Conservation (phyloP, 768 basidiomycete genomes). For the Leccinum sublutescens region DNA sequence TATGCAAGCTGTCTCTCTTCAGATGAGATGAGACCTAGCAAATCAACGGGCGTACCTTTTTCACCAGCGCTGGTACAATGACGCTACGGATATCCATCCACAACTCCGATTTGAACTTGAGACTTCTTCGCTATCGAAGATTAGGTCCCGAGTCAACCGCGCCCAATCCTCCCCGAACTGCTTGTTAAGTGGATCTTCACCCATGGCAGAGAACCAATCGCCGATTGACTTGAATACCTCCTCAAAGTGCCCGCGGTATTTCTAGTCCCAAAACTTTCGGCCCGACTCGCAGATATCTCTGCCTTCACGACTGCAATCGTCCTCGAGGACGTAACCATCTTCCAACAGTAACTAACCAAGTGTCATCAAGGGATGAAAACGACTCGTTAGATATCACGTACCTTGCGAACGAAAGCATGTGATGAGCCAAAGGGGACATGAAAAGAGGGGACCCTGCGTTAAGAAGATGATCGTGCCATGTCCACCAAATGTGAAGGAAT, state of each 20-base stretch:
- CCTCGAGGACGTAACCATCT: constrained; percentile 83
- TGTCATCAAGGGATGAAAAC: not conserved
- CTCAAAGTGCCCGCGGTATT: constrained; percentile 78
- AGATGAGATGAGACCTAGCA: not conserved
- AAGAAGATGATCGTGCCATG: too few species aligned
- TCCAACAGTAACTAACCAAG: constrained; percentile 63
- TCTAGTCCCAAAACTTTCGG: constrained; percentile 71
- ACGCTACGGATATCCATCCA: constrained; percentile 87
- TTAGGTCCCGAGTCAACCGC: constrained; percentile 75
- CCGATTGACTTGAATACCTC: constrained; percentile 67
- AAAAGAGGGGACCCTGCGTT: too few species aligned
- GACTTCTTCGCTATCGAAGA: constrained; percentile 70
- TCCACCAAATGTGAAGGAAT: too few species aligned
- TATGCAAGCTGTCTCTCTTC: constrained; percentile 55
- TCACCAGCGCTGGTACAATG: constrained; percentile 76
- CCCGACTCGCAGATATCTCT: constrained; percentile 65
- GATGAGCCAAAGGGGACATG: too few species aligned
- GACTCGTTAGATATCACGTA: constrained; percentile 22
- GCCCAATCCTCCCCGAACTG: constrained; percentile 83
- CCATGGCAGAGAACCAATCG: constrained; percentile 82
- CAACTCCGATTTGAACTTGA: constrained; percentile 85
- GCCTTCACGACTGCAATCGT: constrained; percentile 66
- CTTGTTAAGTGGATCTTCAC: constrained; percentile 79
- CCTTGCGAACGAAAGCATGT: constrained; percentile 63
- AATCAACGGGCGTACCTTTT: constrained; percentile 48